These are phyloP conservation scores for Dichomitus squalens DNA, from an alignment of 1,284 basidiomycete species.

Conservation along the genomic window DNA sequence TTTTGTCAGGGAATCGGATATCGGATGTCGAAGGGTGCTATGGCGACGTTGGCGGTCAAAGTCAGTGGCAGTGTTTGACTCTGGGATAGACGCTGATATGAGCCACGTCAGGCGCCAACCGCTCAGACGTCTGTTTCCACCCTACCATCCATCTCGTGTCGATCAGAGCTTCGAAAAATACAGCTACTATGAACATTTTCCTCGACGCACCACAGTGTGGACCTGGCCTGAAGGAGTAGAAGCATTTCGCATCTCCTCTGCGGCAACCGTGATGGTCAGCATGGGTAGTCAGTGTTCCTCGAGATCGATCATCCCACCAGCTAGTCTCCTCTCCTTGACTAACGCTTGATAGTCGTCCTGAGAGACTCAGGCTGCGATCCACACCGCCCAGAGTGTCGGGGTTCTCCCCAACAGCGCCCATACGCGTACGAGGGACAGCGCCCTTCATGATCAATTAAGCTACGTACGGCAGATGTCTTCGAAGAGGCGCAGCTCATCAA, in stretches of 20 bases:
- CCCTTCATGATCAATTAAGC: neutral
- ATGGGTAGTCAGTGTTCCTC: neutral
- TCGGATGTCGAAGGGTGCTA: no score
- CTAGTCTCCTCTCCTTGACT: neutral
- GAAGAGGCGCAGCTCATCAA: neutral
- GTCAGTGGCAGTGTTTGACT: no score
- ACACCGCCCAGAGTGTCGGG: neutral
- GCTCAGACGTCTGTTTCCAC: no score
- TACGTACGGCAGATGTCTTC: neutral
- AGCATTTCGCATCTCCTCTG: neutral
- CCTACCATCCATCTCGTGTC: no score
- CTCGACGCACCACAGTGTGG: neutral
- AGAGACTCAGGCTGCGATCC: conserved; percentile 6
- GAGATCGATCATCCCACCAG: neutral
- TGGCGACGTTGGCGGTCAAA: no score
- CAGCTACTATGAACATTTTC: no score
- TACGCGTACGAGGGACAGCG: neutral
- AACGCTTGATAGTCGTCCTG: conserved; percentile 1
- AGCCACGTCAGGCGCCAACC: no score
- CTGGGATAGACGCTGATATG: no score
- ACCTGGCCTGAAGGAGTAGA: neutral
- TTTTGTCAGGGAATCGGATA: no score
- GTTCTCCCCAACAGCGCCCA: neutral
- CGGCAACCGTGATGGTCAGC: neutral
- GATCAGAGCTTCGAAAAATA: no score